These are phyloP conservation scores for Pseudopithomyces chartarum DNA, from an alignment of 2,329 filamentous ascomycete genomes.

Conservation along the genomic window DNA sequence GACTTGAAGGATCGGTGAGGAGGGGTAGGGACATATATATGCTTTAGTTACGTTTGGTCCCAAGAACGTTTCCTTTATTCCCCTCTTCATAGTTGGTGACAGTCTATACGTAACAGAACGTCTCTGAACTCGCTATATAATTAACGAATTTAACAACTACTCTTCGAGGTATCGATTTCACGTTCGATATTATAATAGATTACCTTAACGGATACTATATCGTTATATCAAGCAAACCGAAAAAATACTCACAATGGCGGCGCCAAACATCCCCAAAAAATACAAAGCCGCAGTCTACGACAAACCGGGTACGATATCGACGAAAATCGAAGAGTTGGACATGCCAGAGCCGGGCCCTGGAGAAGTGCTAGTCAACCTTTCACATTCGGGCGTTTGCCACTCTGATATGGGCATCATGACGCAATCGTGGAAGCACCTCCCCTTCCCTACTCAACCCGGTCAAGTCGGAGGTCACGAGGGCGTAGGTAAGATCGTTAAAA, in stretches of 20 bases:
- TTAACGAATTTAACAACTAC: too few species aligned
- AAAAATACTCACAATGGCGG: conserved; percentile 21
- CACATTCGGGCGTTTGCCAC: conserved; percentile 70
- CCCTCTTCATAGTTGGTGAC: too few species aligned
- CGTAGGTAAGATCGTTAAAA: conserved; percentile 67
- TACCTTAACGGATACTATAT: not conserved
- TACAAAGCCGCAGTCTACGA: conserved; percentile 70
- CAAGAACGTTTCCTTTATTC: too few species aligned
- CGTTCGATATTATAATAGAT: not conserved
- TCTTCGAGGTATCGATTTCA: not conserved
- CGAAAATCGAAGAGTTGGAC: conserved; percentile 66
- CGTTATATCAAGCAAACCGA: not conserved
- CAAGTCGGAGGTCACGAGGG: conserved; percentile 75
- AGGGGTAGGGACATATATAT: too few species aligned
- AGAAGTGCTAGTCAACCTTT: conserved; percentile 66
- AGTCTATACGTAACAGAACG: not conserved
- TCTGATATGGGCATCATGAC: conserved; percentile 61
- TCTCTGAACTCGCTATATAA: not conserved
- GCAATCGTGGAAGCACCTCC: conserved; percentile 60
- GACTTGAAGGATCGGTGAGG: too few species aligned
- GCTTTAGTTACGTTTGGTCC: too few species aligned
- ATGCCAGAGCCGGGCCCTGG: conserved; percentile 67
- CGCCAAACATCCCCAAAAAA: conserved; percentile 55
- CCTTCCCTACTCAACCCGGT: conserved; percentile 62
- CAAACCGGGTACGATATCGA: conserved; percentile 67